Evolutionary conservation across 768 basidiomycete genomes (phyloP).

Genomic region (Candolleomyces eurysporus): DNA sequence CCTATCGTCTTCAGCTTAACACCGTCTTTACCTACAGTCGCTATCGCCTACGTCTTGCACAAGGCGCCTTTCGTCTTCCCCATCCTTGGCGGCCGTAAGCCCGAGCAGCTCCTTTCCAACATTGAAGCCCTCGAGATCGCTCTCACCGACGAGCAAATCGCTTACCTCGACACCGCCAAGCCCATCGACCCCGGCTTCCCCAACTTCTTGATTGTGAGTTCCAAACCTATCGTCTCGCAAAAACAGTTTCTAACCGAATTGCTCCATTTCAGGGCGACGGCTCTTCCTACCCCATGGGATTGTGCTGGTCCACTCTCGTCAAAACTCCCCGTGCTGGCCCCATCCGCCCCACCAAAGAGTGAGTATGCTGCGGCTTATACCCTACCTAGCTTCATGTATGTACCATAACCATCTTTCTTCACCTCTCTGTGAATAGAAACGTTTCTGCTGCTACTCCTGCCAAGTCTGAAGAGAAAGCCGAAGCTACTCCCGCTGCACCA

Average conservation of each 20-base stretch:
- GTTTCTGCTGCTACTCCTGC: not conserved
- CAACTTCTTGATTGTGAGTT: slow-evolving; percentile 6
- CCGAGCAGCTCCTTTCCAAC: slow-evolving; percentile 43
- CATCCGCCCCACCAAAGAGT: not conserved
- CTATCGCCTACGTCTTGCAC: slow-evolving; percentile 51
- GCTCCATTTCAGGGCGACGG: not conserved
- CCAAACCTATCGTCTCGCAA: not conserved
- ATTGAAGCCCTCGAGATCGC: slow-evolving; percentile 40
- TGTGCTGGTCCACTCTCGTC: not conserved
- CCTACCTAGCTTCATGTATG: not conserved
- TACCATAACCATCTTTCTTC: not conserved
- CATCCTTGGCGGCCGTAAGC: slow-evolving; percentile 32
- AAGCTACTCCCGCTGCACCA: not conserved
- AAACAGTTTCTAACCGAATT: too few relatives aligned
- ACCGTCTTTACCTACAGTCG: slow-evolving; percentile 24
- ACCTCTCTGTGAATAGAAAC: not conserved
- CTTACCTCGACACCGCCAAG: slow-evolving; percentile 30
- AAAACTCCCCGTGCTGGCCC: not conserved
- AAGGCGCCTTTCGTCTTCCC: slow-evolving; percentile 51
- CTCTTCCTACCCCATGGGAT: not conserved
- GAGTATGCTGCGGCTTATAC: not conserved
- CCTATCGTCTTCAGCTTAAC: not conserved
- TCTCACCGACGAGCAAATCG: slow-evolving; percentile 38
- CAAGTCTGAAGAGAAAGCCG: not conserved
- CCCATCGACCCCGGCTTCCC: slow-evolving; percentile 10